Evolutionary conservation across 768 basidiomycete species (phyloP).

Genomic region (Hygrocybe coccinea): DNA sequence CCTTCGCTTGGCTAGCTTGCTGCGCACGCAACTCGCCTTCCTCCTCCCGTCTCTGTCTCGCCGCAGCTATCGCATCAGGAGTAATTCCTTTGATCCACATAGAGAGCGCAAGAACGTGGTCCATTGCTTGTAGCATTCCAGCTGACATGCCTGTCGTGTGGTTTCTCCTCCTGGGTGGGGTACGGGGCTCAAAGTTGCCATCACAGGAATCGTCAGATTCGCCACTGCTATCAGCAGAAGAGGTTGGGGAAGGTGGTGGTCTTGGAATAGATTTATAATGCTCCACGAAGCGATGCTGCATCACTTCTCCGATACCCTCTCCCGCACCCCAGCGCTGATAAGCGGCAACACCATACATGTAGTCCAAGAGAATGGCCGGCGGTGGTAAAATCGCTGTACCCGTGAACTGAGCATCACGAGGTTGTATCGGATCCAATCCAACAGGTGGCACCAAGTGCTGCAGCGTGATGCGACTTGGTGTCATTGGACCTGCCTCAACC

Average conservation of each 20-base stretch:
- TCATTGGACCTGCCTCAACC: constrained; percentile 10
- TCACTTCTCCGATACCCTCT: not conserved
- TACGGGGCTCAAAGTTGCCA: constrained; percentile 4
- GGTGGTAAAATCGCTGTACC: not conserved
- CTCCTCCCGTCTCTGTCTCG: constrained; percentile 3
- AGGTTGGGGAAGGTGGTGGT: not conserved
- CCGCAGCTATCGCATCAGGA: constrained; percentile 6
- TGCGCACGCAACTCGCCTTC: constrained; percentile 1
- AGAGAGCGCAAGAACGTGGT: constrained; percentile 3
- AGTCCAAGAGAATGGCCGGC: not conserved
- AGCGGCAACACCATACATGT: constrained; percentile 2
- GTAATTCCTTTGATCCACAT: constrained; percentile 11
- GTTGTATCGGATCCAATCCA: not conserved
- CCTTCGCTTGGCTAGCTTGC: constrained; percentile 1
- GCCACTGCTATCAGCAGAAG: not conserved
- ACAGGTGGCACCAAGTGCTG: not conserved
- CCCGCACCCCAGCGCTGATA: not conserved
- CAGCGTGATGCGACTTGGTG: constrained; percentile 8
- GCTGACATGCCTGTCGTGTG: constrained; percentile 8
- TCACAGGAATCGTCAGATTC: not conserved
- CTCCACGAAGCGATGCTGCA: constrained; percentile 4
- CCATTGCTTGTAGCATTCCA: constrained; percentile 11
- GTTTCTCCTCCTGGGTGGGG: not conserved
- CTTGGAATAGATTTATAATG: too few species aligned
- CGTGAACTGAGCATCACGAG: not conserved